phyloP scores from a whole-genome alignment of 768 basidiomycete genomes.

The Favolaschia claudopus region DNA sequence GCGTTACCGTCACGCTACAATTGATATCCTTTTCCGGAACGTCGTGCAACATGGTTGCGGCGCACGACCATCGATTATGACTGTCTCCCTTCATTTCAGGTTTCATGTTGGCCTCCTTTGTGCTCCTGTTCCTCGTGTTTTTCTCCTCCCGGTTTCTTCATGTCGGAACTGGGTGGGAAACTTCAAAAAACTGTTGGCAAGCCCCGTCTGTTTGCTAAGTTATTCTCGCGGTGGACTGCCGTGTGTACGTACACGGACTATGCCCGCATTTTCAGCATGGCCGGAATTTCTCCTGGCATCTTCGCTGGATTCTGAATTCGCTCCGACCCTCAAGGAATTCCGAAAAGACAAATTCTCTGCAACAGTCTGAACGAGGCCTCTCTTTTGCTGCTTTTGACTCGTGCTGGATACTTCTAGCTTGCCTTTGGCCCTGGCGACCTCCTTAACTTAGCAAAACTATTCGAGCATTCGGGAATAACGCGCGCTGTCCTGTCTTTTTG shows the following conservation, averaged over 20 bases:
- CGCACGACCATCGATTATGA: too few relatives aligned
- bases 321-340: conserved; percentile 17
- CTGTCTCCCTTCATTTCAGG: too few relatives aligned
- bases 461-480: background rate
- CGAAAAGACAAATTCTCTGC: conserved; percentile 16
- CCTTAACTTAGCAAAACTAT: too few relatives aligned
- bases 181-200: background rate
- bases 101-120: background rate
- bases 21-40: too few relatives aligned
- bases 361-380: too few relatives aligned
- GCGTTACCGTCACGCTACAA: too few relatives aligned
- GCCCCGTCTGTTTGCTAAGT: background rate
- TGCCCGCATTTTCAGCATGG: conserved; percentile 1
- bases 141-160: background rate
- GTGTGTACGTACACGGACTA: conserved; percentile 16
- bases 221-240: background rate
- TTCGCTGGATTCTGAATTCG: conserved; percentile 5
- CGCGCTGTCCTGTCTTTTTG: background rate
- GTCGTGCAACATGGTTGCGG: too few relatives aligned
- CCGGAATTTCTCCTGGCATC: background rate
- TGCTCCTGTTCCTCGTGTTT: background rate
- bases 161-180: background rate
- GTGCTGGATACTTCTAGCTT: conserved; percentile 21
- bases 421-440: too few relatives aligned
- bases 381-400: background rate